These are phyloP conservation scores for Tilletia walkeri DNA, from an alignment of 1,284 basidiomycete species.

Conservation along the genomic window DNA sequence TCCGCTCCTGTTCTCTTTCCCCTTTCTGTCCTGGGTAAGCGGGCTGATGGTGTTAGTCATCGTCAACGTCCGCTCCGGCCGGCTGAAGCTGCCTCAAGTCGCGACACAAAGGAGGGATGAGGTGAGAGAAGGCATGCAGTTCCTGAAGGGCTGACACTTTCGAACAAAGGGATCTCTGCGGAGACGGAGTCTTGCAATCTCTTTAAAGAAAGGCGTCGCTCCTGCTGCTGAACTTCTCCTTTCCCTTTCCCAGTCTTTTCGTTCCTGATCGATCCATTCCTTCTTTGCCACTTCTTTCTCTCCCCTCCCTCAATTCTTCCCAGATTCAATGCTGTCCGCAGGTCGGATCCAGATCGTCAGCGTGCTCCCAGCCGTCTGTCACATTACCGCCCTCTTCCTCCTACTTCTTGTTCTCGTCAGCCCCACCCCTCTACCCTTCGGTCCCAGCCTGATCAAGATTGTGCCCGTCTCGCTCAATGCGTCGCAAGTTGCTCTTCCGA, in stretches of 20 bases:
- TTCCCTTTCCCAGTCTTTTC: not conserved
- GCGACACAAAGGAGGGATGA: too few relatives aligned
- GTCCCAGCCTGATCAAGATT: constrained; percentile 14
- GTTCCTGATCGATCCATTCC: not conserved
- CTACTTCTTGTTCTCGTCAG: constrained; percentile 10
- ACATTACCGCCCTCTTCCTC: not conserved
- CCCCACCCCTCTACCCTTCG: constrained; percentile 1
- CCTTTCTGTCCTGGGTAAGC: too few relatives aligned
- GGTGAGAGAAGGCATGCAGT: too few relatives aligned
- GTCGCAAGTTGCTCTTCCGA: not conserved
- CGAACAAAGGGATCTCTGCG: too few relatives aligned
- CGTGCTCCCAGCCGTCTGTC: not conserved
- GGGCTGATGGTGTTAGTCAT: too few relatives aligned
- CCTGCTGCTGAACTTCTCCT: too few relatives aligned
- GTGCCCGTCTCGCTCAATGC: not conserved
- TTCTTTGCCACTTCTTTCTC: not conserved
- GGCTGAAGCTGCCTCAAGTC: too few relatives aligned
- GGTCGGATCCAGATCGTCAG: not conserved
- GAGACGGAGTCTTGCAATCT: too few relatives aligned
- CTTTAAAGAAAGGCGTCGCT: too few relatives aligned
- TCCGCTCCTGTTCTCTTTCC: too few relatives aligned
- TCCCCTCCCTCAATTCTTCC: not conserved
- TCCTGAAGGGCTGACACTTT: too few relatives aligned
- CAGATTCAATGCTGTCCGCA: not conserved
- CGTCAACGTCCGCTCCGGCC: too few relatives aligned